Conservation (phyloP, 441 rosid genomes). For the Jatropha podagrica region DNA sequence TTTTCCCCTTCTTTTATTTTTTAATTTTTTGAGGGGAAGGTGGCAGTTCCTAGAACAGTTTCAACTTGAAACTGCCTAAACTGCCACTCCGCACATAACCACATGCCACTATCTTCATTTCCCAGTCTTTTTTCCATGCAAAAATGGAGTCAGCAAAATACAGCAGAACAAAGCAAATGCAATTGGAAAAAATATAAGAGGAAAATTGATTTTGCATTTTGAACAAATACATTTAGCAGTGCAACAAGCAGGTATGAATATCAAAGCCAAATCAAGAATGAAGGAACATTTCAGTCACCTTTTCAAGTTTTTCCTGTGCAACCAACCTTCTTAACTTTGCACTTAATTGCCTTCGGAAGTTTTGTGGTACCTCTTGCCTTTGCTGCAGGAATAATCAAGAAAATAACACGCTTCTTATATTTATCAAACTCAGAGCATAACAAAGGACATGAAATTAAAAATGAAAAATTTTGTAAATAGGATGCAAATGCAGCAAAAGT, state of each 20-base stretch:
- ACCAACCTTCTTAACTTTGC: constrained; percentile 62
- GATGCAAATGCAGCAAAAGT: not conserved
- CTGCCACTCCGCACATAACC: not conserved
- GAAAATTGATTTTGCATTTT: not conserved
- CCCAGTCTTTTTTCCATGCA: not conserved
- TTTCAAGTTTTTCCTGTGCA: constrained; percentile 57
- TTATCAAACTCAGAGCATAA: constrained; percentile 6
- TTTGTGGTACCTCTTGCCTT: constrained; percentile 52
- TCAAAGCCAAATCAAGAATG: constrained; percentile 5
- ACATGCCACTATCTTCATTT: not conserved
- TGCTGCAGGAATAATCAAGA: constrained; percentile 40
- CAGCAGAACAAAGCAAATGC: not conserved
- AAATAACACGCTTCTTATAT: constrained; percentile 9
- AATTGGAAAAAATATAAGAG: not conserved
- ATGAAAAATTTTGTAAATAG: not conserved
- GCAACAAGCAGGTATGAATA: constrained; percentile 9
- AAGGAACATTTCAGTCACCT: constrained; percentile 34
- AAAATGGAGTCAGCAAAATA: not conserved
- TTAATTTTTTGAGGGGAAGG: not conserved
- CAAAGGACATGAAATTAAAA: not conserved
- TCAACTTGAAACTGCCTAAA: constrained; percentile 5
- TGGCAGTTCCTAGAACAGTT: constrained; percentile 2
- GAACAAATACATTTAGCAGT: not conserved
- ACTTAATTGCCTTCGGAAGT: constrained; percentile 53
- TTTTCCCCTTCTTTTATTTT: not conserved